Evolutionary conservation across 1,284 basidiomycete species (phyloP), one percentile per base, ranked within the genome.

Genomic region (Cutaneotrichosporon sp.): DNA sequence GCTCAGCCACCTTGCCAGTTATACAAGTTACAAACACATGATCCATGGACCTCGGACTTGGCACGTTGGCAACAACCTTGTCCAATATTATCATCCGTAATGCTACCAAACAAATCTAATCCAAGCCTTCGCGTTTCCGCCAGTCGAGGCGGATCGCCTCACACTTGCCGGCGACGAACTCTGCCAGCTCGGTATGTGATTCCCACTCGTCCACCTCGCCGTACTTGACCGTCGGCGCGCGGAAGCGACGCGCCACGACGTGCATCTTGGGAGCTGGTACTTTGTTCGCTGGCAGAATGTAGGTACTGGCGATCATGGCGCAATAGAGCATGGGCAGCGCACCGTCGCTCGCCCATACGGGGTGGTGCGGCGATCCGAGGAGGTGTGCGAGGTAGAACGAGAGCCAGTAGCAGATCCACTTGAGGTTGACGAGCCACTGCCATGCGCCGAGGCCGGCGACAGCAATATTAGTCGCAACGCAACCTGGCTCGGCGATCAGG

Each of bases 401-500:
- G 13, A 86, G 57, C 10, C 86, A 75, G 82, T 90, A 90, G 38
- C 86, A 67, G 1, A 83, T 67, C 63, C 86, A 82, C 52, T 85
- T 73, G 50, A 89, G 61, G 14, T 82, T 78, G 11, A 83, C 84
- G 52, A 86, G 80, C 56, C 88, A 77, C 0, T 81, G 82, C 26
- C 74, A 70, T 4, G 64, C 61, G 3, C 71, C 72, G 10, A 77
- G 62, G 5, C 69, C 72, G 4, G 63, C 59, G 7, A 65, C 77
- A 53, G 84, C 78, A 66, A 92, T 87, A 63, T 87, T 87, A 2
- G 90, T 92, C 50, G 83, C 82, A 26, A 86, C 88, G 36, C 91
- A 83, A 1, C 90, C 91, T 0, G 92, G 92, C 65, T 91, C 87
- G 10, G 85, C 84, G 52, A 87, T 78, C 62, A 91, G 81, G 72